A percentile compares a stretch with the other conserved stretches of the same genome.
phyloP scores from a whole-genome alignment of 1,284 basidiomycete genomes.

The Tilletia walkeri region DNA sequence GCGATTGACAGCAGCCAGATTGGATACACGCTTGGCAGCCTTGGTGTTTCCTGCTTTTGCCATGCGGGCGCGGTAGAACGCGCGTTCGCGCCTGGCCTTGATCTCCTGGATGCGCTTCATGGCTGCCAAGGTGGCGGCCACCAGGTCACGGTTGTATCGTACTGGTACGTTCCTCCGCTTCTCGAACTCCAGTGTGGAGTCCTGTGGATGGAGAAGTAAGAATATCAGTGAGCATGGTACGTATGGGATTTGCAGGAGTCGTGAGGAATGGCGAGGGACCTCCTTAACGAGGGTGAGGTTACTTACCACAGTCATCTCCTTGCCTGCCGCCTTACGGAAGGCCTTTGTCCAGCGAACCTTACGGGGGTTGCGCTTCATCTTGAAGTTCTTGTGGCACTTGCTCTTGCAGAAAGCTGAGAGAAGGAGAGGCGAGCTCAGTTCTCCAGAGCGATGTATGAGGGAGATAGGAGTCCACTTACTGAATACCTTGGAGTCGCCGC shows the following conservation, averaged over 20 bases:
- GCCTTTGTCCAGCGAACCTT: conserved; percentile 99
- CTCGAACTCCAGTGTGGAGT: conserved; percentile 98
- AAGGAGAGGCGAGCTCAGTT: not conserved
- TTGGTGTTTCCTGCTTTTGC: conserved; percentile 47
- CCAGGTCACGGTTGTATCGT: conserved; percentile 91
- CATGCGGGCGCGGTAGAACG: conserved; percentile 68
- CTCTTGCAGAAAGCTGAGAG: conserved; percentile 48
- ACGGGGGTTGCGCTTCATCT: conserved; percentile 99
- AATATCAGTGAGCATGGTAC: too few species aligned
- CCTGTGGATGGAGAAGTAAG: conserved; percentile 51
- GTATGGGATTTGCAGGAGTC: not conserved
- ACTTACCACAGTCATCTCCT: conserved; percentile 91
- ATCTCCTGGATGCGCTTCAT: conserved; percentile 96
- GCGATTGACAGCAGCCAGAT: conserved; percentile 48
- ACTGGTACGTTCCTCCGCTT: conserved; percentile 97
- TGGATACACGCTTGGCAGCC: conserved; percentile 41
- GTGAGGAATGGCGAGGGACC: conserved; percentile 11
- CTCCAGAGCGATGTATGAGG: conserved; percentile 1
- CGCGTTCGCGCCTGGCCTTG: conserved; percentile 81
- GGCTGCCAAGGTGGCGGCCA: conserved; percentile 90
- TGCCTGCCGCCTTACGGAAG: conserved; percentile 96
- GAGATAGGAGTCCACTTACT: conserved; percentile 60
- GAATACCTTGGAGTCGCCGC: conserved; percentile 52
- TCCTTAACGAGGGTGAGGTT: not conserved
- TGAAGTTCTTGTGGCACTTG: conserved; percentile 60